Conservation (phyloP, 2,329 filamentous ascomycete genomes). For the Sarocladiaceae sp. region DNA sequence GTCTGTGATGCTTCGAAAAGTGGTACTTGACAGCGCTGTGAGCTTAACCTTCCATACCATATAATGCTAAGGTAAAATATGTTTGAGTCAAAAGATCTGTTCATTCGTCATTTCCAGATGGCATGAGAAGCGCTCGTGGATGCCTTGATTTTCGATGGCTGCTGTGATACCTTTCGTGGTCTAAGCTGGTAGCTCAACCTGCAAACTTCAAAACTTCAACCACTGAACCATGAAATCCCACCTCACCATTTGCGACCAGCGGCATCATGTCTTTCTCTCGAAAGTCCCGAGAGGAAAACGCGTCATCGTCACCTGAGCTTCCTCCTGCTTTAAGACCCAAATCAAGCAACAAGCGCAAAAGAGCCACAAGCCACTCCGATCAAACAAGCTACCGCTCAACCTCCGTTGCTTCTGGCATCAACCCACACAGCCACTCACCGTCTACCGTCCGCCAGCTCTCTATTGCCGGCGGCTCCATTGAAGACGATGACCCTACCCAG, state of each 20-base stretch:
- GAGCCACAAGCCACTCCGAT: background rate
- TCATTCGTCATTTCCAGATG: no score
- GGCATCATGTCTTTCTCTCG: slow-evolving; percentile 6
- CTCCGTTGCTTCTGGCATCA: slow-evolving; percentile 25
- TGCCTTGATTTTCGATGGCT: slow-evolving; percentile 3
- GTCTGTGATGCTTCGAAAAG: no score
- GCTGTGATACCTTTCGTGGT: background rate
- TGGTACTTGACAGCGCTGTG: no score
- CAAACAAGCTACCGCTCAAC: background rate
- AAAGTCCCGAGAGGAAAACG: no score
- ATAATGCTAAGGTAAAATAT: no score
- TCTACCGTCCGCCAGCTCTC: slow-evolving; percentile 45
- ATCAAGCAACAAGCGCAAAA: slow-evolving; percentile 4
- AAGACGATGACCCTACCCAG: slow-evolving; percentile 37
- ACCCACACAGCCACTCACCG: slow-evolving; percentile 49
- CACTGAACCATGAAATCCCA: background rate
- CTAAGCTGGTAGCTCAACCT: no score
- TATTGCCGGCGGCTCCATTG: slow-evolving; percentile 44
- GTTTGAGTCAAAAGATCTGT: no score
- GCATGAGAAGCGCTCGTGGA: no score
- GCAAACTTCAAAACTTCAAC: slow-evolving; percentile 1
- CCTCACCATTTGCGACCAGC: background rate
- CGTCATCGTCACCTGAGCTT: background rate
- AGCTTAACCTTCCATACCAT: no score
- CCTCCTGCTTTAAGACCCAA: slow-evolving; percentile 2